Percentiles rank a stretch among this genome's conserved stretches.
These are phyloP conservation scores for Eleusine indica DNA, from an alignment of 176 grass and related monocot genomes.

Conservation along the genomic window DNA sequence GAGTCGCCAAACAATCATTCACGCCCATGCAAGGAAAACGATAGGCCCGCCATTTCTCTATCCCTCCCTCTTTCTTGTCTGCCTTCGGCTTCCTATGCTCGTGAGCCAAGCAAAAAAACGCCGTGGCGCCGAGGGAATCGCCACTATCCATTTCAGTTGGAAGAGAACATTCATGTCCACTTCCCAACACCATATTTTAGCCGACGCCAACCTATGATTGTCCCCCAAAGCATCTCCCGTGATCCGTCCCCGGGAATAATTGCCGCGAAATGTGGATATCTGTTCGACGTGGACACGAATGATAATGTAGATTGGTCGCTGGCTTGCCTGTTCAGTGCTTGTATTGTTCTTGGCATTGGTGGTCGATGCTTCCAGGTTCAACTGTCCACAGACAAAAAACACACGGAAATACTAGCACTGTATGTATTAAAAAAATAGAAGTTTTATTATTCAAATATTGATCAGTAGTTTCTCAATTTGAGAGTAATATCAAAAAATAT, in stretches of 20 bases:
- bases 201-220: slow-evolving; percentile 32
- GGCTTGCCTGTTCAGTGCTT: not conserved
- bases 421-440: not conserved
- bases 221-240: slow-evolving; percentile 39
- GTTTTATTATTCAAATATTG: too few species aligned
- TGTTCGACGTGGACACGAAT: not conserved
- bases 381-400: not conserved
- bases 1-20: not conserved
- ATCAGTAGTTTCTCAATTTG: too few species aligned
- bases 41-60: slow-evolving; percentile 1
- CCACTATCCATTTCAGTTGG: slow-evolving; percentile 27
- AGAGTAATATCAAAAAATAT: too few species aligned
- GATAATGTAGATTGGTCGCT: not conserved
- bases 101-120: slow-evolving; percentile 25
- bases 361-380: not conserved
- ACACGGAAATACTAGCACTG: not conserved
- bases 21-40: slow-evolving; percentile 23
- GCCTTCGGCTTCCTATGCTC: slow-evolving; percentile 2
- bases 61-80: not conserved
- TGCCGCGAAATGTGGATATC: slow-evolving; percentile 38
- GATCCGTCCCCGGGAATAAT: slow-evolving; percentile 29
- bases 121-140: slow-evolving; percentile 34
- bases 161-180: slow-evolving; percentile 40
- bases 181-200: slow-evolving; percentile 35
- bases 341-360: not conserved